Conservation (phyloP, 1,284 basidiomycete genomes). For the Pyrrhoderma noxium region DNA sequence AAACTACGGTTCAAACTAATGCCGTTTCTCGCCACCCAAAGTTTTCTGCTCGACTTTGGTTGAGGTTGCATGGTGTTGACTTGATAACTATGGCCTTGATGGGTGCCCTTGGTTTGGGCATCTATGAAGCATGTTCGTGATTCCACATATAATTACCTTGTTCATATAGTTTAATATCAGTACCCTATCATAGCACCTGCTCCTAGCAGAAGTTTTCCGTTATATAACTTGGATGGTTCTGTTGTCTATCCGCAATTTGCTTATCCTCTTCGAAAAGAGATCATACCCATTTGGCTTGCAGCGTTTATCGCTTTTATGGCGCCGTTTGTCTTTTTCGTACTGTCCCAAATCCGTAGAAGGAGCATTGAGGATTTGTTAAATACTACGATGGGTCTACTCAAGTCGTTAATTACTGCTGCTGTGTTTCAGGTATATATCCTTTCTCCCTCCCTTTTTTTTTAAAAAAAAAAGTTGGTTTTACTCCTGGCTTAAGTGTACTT, state of each 20-base stretch:
- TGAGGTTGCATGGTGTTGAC: slow-evolving; percentile 37
- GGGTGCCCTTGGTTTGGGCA: slow-evolving; percentile 41
- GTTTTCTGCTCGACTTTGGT: slow-evolving; percentile 33
- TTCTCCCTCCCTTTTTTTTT: not conserved
- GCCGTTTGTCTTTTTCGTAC: slow-evolving; percentile 44
- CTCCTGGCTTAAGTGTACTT: too few species aligned
- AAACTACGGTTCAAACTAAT: not conserved
- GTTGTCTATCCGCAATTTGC: slow-evolving; percentile 29
- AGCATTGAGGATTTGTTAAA: slow-evolving; percentile 40
- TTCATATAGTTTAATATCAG: slow-evolving; percentile 5
- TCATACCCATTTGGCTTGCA: slow-evolving; percentile 46
- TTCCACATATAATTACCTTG: slow-evolving; percentile 1
- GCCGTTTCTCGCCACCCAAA: not conserved
- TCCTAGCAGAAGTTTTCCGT: slow-evolving; percentile 33
- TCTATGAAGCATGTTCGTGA: slow-evolving; percentile 37
- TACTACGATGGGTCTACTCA: slow-evolving; percentile 46
- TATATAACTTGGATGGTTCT: slow-evolving; percentile 26
- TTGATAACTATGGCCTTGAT: slow-evolving; percentile 41
- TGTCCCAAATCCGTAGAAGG: slow-evolving; percentile 41
- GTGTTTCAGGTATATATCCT: slow-evolving; percentile 24
- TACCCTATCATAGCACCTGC: slow-evolving; percentile 29
- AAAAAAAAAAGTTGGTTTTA: slow-evolving; percentile 10
- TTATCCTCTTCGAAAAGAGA: slow-evolving; percentile 39
- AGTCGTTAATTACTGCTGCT: slow-evolving; percentile 34
- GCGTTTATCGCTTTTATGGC: slow-evolving; percentile 47